Evolutionary conservation across 1,284 basidiomycete genomes (phyloP), one percentile per base, ranked within the genome.

Genomic region (Polyporus tsugae): DNA sequence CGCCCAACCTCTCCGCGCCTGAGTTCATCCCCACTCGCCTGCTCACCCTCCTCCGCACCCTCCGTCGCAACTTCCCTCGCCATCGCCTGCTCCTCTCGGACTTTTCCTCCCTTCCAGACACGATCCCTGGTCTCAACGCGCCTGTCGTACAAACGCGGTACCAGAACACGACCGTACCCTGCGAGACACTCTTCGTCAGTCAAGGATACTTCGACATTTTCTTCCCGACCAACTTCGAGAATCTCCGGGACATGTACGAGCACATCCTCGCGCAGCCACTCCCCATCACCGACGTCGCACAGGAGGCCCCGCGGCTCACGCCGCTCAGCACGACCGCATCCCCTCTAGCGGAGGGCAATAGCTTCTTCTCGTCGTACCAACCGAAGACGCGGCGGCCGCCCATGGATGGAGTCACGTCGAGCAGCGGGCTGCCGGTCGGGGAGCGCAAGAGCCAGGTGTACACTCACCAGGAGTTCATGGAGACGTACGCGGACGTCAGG

Each of bases 131-230:
- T 0, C 79, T 88, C 69, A 96, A 95, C 77, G 95, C 94, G 0
- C 98, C 98, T 7, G 98, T 99, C 25, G 98, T 99, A 33, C 98
- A 99, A 82, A 99, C 98, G 22, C 89, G 96, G 62, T 92, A 93
- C 77, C 87, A 88, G 42, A 93, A 92, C 68, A 87, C 87, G 60
- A 97, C 95, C 80, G 91, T 98, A 5, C 93, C 98, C 2, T 96
- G 95, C 75, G 86, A 91, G 68, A 99, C 95, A 19, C 89, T 98
- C 70, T 88, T 97, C 73, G 98, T 99, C 67, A 91, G 93, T 73
- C 98, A 95, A 77, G 98, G 98, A 13, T 97, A 91, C 82, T 99
- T 99, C 80, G 98, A 99, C 81, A 99, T 99, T 72, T 96, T 99
- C 85, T 99, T 99, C 84, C 98, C 98, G 1, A 99, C 97, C 7